Conservation (phyloP, 2,329 filamentous ascomycete genomes). For the Colletotrichum cereale region DNA sequence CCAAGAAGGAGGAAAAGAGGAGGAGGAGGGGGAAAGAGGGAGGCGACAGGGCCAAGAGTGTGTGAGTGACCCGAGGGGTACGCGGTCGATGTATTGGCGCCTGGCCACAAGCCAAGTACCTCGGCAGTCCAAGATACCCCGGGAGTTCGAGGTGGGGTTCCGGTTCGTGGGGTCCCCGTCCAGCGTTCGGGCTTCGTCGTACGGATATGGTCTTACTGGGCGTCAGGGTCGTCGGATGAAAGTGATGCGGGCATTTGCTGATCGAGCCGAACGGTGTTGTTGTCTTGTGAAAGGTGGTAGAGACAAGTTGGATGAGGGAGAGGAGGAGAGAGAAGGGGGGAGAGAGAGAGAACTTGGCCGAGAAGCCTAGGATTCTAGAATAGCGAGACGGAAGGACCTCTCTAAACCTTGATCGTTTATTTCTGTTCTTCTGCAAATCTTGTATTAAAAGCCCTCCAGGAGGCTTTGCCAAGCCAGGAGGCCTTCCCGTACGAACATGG, state of each 20-base stretch:
- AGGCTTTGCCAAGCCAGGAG: conserved; percentile 33
- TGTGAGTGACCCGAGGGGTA: conserved; percentile 26
- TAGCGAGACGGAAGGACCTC: not conserved
- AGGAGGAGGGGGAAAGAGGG: not conserved
- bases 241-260: conserved; percentile 12
- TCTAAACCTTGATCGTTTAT: conserved; percentile 1
- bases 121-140: conserved; percentile 11
- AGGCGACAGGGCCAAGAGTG: not conserved
- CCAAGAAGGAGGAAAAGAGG: not conserved
- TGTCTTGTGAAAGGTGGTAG: not conserved
- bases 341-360: not conserved
- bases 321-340: not conserved
- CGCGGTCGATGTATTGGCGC: conserved; percentile 1
- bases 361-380: not conserved
- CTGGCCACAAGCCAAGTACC: conserved; percentile 22
- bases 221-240: conserved; percentile 18
- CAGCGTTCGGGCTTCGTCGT: conserved; percentile 30
- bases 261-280: not conserved
- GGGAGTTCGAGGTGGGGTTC: conserved; percentile 30
- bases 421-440: not conserved
- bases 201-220: conserved; percentile 4
- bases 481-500: conserved; percentile 18
- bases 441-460: conserved; percentile 1
- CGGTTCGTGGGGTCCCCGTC: conserved; percentile 31
- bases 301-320: not conserved